These are phyloP conservation scores for Lithocarpus polystachyus DNA, from an alignment of 306 rosid genomes.

Conservation along the genomic window DNA sequence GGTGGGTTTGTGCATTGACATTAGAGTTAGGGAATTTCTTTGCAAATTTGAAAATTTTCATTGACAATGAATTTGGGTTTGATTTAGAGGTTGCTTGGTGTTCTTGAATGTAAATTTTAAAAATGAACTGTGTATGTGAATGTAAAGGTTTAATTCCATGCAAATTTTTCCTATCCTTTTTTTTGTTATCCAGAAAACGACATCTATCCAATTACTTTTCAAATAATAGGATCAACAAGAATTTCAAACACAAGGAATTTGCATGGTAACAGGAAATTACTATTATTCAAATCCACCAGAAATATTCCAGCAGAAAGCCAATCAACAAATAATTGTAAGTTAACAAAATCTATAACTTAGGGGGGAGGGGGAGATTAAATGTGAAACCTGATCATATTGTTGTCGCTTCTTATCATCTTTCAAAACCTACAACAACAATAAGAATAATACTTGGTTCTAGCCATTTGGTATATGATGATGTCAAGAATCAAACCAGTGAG, in stretches of 20 bases:
- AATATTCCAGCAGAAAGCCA: constrained; percentile 1
- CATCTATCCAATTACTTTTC: neutral
- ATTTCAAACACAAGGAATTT: neutral
- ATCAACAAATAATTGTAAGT: neutral
- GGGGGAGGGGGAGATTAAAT: neutral
- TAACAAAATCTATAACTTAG: neutral
- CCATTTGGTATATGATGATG: too few species aligned
- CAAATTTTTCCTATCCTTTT: neutral
- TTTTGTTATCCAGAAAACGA: neutral
- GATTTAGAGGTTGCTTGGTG: too few species aligned
- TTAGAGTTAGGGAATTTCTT: too few species aligned
- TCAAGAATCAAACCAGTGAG: too few species aligned
- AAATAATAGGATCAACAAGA: neutral
- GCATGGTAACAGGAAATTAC: neutral
- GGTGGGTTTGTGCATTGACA: too few species aligned
- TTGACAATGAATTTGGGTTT: too few species aligned
- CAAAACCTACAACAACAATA: constrained; percentile 48
- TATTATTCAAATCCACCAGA: neutral
- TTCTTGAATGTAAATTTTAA: too few species aligned
- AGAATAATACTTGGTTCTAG: neutral
- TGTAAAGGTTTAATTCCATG: neutral
- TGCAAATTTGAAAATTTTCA: too few species aligned
- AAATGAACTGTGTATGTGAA: too few species aligned
- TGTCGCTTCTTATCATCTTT: constrained; percentile 76
- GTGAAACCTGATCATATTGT: constrained; percentile 69